Conservation (phyloP, 495 filamentous ascomycete species). For the Xylaria scruposa region DNA sequence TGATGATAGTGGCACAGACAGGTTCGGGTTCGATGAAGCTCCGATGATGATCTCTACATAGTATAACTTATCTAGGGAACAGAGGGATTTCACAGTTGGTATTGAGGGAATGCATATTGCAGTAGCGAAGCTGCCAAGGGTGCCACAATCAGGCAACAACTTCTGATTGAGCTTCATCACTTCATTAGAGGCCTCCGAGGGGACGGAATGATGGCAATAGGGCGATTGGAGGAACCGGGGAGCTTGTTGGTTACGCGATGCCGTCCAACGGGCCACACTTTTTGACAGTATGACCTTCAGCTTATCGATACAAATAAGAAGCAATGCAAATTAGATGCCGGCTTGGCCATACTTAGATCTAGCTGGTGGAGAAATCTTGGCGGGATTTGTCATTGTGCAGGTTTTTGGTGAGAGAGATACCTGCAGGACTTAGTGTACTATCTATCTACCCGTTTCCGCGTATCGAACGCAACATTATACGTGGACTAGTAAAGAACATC, state of each 20-base stretch:
- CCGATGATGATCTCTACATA: conserved; percentile 13
- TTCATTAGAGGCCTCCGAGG: neutral
- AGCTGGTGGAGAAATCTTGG: neutral
- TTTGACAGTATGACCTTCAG: neutral
- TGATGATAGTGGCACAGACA: conserved; percentile 6
- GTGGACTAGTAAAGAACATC: neutral
- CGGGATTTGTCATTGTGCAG: conserved; percentile 20
- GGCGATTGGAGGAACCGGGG: neutral
- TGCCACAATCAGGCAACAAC: conserved; percentile 2
- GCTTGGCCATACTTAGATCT: conserved; percentile 8
- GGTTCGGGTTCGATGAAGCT: neutral
- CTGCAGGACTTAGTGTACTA: neutral
- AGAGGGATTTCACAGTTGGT: neutral
- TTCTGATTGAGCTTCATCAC: conserved; percentile 4
- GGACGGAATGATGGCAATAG: neutral
- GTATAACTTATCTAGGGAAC: neutral
- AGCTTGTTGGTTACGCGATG: conserved; percentile 2
- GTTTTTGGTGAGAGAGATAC: neutral
- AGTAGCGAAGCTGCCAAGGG: neutral
- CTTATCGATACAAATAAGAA: conserved; percentile 13
- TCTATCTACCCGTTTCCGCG: conserved; percentile 4
- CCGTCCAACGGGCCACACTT: neutral
- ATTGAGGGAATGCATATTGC: neutral
- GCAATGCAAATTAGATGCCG: conserved; percentile 4
- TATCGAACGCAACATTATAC: neutral